A percentile compares a stretch with the other conserved stretches of the same genome.
These are phyloP conservation scores for Neltuma alba DNA, from an alignment of 306 rosid genomes.

Conservation along the genomic window DNA sequence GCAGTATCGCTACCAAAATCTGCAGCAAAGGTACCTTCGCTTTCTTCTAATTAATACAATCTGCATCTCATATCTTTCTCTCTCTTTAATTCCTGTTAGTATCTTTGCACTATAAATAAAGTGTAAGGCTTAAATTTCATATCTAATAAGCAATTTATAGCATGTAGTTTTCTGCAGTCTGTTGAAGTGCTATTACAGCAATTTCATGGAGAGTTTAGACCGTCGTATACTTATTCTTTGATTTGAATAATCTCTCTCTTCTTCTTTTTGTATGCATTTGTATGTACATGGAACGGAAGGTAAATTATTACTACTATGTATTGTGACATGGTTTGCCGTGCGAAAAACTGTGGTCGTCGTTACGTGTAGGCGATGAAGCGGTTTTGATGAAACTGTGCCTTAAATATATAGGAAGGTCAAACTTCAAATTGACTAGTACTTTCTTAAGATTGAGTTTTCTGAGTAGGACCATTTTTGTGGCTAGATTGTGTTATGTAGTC, in stretches of 20 bases:
- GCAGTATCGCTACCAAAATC: constrained; percentile 6
- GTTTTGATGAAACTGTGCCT: too few species aligned
- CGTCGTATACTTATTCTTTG: not conserved
- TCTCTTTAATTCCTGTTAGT: not conserved
- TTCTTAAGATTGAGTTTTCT: not conserved
- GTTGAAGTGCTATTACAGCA: too few species aligned
- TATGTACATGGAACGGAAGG: not conserved
- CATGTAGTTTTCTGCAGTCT: not conserved
- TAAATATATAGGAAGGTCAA: not conserved
- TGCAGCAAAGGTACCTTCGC: constrained; percentile 44
- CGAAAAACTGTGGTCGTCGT: not conserved
- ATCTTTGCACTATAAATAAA: not conserved
- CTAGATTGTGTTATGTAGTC: not conserved
- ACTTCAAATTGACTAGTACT: not conserved
- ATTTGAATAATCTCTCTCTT: not conserved
- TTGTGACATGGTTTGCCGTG: not conserved
- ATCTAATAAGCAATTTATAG: not conserved
- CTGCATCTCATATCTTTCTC: not conserved
- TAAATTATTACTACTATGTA: not conserved
- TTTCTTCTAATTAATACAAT: not conserved
- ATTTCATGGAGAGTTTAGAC: not conserved
- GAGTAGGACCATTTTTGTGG: not conserved
- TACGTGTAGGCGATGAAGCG: not conserved
- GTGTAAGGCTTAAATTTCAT: not conserved
- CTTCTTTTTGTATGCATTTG: too few species aligned